Base-by-base conservation (phyloP, 2,329 filamentous ascomycete genomes). In the Pseudogymnoascus sp. region DNA sequence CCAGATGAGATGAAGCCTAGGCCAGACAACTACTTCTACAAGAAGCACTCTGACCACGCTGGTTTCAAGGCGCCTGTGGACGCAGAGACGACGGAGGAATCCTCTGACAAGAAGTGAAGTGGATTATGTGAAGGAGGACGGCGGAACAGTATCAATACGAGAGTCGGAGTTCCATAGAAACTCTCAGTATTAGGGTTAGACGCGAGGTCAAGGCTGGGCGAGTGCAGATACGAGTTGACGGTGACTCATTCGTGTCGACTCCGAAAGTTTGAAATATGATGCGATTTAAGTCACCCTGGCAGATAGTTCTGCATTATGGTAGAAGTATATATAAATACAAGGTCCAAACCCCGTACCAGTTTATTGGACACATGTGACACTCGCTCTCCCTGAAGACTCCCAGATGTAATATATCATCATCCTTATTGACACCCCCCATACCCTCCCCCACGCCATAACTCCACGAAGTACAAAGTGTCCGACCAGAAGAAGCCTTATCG, bases 31-130 rank as follows among this genome's bases (percentile, higher is more conserved):
- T 92, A 90, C 78, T 88, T 87, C 75, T 97, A 96, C 79, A 95
- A 95, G 80, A 90, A 88, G 75, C 93, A 97, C 78, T 85, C 87
- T 46, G 91, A 96, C 74, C 92, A 97, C 76, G 86, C 88, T 63
- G 90, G 90, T 12, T 96, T 92, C 79, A 86, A 88, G 71, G 83
- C 81, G 1, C 83, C 85, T 16, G 69, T 67, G 14, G 68, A 70
- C 5, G 67, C 66, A 7, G 65, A 66, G 5, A 69, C 70, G 34
- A 64, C 65, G 6, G 63, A 42, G 38, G 62, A 60, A 23, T 64
- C 68, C 16, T 68, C 70, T 8, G 63, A 64, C 50, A 50, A 68
- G 50, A 62, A 46, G 23, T 61, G 38, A 38, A 23, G 21, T 12
- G 59, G 59, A 23, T 23, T 60, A 2, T 42, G 16, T 5, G 14